phyloP scores from a whole-genome alignment of 345 rosid genomes.

The Eucalyptus marginata region DNA sequence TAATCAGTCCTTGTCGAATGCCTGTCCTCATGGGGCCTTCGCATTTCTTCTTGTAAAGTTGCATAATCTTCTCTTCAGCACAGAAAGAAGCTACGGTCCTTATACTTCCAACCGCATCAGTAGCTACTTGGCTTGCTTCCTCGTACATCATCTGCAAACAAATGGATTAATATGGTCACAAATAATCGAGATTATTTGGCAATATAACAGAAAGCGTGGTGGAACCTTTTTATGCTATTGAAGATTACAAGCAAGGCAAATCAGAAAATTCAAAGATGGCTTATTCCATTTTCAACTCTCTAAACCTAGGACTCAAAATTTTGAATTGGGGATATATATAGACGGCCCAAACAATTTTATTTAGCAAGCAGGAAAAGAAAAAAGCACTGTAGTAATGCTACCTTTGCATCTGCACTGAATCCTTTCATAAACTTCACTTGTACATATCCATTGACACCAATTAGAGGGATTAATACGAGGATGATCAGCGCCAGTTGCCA shows the following conservation, averaged over 20 bases:
- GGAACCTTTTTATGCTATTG: neutral
- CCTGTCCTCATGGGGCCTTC: constrained; percentile 77
- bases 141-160: constrained; percentile 66
- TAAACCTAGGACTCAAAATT: neutral
- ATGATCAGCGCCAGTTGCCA: constrained; percentile 69
- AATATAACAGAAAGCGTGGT: neutral
- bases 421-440: constrained; percentile 66
- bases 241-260: neutral
- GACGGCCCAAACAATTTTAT: neutral
- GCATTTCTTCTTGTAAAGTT: constrained; percentile 59
- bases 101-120: constrained; percentile 80
- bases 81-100: constrained; percentile 89
- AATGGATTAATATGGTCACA: neutral
- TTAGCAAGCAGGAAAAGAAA: neutral
- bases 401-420: constrained; percentile 79
- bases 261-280: neutral
- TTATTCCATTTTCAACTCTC: neutral
- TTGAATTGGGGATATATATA: neutral
- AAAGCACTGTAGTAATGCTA: neutral
- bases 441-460: constrained; percentile 43
- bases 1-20: constrained; percentile 55
- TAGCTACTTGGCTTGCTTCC: constrained; percentile 92
- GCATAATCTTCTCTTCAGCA: constrained; percentile 77
- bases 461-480: constrained; percentile 50
- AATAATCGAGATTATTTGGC: neutral